Conservation (phyloP, 164 flowering plant genomes). For the Vitis riparia region DNA sequence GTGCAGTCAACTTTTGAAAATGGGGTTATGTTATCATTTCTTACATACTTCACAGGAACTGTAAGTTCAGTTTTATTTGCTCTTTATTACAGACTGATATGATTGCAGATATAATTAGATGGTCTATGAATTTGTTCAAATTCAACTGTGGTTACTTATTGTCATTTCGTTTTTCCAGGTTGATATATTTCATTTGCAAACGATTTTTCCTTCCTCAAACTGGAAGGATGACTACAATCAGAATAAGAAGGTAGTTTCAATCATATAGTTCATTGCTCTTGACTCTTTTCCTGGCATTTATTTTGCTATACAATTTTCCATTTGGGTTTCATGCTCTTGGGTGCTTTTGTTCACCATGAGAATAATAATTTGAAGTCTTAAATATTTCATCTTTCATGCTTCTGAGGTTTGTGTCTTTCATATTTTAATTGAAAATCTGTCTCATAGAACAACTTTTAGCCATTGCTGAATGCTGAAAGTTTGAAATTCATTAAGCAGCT, state of each 20-base stretch:
- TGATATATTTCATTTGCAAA: constrained; percentile 79
- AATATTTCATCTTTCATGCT: no score
- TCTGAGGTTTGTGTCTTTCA: no score
- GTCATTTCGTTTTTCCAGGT: constrained; percentile 53
- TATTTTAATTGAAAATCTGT: no score
- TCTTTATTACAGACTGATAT: not conserved
- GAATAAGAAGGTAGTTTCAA: constrained; percentile 66
- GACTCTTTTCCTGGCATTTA: not conserved
- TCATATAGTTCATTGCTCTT: not conserved
- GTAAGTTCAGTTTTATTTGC: constrained; percentile 43
- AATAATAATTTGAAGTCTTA: no score
- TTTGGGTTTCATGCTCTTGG: no score
- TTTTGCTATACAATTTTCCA: not conserved
- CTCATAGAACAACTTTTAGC: no score
- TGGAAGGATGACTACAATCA: constrained; percentile 74
- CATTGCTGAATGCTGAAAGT: no score
- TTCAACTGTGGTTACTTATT: not conserved
- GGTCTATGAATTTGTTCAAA: not conserved
- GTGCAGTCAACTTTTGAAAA: constrained; percentile 79
- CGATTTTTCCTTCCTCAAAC: constrained; percentile 45
- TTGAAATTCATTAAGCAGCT: no score
- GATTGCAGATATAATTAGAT: not conserved
- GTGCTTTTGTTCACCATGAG: no score
- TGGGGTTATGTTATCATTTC: constrained; percentile 88
- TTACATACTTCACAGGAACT: constrained; percentile 94